phyloP scores from a whole-genome alignment of 768 basidiomycete species.

The Xerocomus spinulosus region DNA sequence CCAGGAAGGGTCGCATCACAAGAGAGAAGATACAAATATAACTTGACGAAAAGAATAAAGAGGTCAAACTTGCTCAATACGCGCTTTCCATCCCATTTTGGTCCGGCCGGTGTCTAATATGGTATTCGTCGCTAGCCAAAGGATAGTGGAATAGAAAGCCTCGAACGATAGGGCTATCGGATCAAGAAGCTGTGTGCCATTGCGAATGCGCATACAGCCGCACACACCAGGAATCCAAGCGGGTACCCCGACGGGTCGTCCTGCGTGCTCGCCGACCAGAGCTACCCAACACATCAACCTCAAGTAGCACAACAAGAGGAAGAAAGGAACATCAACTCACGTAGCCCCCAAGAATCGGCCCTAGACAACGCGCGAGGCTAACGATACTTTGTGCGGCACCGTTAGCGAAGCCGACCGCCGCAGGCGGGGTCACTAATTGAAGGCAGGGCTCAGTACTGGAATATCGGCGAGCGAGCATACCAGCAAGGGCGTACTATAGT shows the following conservation, averaged over 20 bases:
- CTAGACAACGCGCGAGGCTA: constrained; percentile 86
- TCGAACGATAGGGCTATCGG: too few relatives aligned
- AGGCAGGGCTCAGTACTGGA: not conserved
- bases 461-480: not conserved
- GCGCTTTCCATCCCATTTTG: not conserved
- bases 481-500: constrained; percentile 58
- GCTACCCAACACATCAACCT: constrained; percentile 33
- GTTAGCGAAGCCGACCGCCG: constrained; percentile 86
- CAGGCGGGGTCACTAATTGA: constrained; percentile 79
- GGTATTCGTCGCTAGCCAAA: too few relatives aligned
- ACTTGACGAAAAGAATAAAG: not conserved
- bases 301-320: not conserved
- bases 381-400: constrained; percentile 95
- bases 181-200: constrained; percentile 74
- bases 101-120: not conserved
- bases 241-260: constrained; percentile 68
- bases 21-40: not conserved
- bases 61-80: not conserved
- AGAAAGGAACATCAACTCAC: constrained; percentile 35
- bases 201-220: constrained; percentile 55
- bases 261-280: constrained; percentile 71
- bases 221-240: constrained; percentile 67
- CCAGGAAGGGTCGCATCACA: too few relatives aligned
- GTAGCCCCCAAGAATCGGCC: constrained; percentile 80
- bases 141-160: too few relatives aligned